phyloP scores from a whole-genome alignment of 2,329 filamentous ascomycete genomes.

The Colletotrichum horii region DNA sequence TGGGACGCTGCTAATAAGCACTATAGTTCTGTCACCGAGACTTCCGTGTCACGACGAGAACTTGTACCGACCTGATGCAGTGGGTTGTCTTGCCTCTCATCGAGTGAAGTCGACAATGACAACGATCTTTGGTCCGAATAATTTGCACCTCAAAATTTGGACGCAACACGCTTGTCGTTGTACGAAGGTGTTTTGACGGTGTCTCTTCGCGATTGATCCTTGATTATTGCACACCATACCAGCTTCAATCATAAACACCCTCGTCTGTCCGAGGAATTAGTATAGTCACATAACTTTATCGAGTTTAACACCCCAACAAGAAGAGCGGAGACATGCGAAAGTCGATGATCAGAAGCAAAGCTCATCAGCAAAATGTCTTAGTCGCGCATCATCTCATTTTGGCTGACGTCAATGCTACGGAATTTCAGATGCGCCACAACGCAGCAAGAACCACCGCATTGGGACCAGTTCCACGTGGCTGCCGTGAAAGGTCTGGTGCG shows the following conservation, averaged over 20 bases:
- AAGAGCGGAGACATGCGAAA: not conserved
- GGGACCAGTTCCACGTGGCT: not conserved
- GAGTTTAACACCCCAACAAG: not conserved
- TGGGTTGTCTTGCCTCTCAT: not conserved
- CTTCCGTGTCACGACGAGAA: not conserved
- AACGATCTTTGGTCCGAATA: not conserved
- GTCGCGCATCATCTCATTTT: not conserved
- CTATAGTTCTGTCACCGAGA: not conserved
- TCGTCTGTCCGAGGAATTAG: not conserved
- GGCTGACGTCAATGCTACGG: conserved; percentile 3
- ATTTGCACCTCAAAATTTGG: accelerated
- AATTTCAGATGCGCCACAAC: not conserved
- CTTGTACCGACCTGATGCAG: not conserved
- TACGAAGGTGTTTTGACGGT: not conserved
- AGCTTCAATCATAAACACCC: not conserved
- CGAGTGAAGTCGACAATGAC: not conserved
- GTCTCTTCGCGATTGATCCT: not conserved
- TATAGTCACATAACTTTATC: not conserved
- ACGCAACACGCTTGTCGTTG: not conserved
- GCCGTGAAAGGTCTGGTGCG: not conserved
- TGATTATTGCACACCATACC: not conserved
- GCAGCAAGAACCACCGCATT: not conserved
- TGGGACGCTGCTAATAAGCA: not conserved
- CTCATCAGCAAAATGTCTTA: not conserved
- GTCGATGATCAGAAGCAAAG: not conserved